Evolutionary conservation across 768 basidiomycete genomes (phyloP), one percentile per base, ranked within the genome.

Genomic region (Lenzites betulinus): DNA sequence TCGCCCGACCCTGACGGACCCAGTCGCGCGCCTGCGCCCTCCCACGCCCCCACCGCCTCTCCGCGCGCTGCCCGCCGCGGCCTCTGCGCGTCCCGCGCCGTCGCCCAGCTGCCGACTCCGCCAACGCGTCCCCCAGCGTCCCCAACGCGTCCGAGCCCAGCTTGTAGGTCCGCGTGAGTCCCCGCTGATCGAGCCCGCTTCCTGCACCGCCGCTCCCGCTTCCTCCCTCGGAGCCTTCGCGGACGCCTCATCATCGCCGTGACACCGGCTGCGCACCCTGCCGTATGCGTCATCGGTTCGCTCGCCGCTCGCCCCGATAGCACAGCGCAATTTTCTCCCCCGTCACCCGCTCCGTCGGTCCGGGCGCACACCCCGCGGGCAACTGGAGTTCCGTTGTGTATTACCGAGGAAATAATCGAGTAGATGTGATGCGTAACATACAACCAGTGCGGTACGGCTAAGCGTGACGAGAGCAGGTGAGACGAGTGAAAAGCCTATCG

Each of bases 401-500:
- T 64, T 64, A 60, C 63, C 53, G 49, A 41, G 44, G 22, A 66
- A 58, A 58, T 60, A 63, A 52, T 60, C 50, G 65, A 67, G 57
- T 71, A 71, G 66, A 70, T 71, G 69, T 67, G 62, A 64, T 70
- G 67, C 66, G 69, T 64, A 68, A 64, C 47, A 62, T 69, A 72
- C 68, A 68, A 68, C 60, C 62, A 65, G 55, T 65, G 62, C 57
- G 62, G 56, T 49, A 59, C 53, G 58, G 61, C 60, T 62, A 68
- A 65, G 63, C 59, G 62, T 52, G 61, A 51, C 53, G 57, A 63
- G 47, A 61, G 46, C 41, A 55, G 54, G 23, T 1, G 46, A 39
- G 23, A 52, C 51, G 39, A 36, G 60, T 55, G 53, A 63, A 44
- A n/a, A n/a, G 55, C 43, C 52, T 59, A 61, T 57, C 89, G 87